Conservation (phyloP, 2,329 filamentous ascomycete species). For the Daldinia sp. region DNA sequence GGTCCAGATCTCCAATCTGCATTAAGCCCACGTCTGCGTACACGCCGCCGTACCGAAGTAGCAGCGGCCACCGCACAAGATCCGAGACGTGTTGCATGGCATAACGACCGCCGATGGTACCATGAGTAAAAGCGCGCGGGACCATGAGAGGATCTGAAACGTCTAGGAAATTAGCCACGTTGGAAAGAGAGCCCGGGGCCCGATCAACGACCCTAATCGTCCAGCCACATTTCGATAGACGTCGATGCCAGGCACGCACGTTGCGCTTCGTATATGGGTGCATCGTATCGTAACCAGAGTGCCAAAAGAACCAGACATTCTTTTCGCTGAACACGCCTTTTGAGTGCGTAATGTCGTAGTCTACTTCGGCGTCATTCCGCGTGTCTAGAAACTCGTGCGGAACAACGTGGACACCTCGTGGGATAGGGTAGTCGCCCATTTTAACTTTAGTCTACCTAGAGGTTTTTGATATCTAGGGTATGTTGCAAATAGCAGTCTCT, state of each 20-base stretch:
- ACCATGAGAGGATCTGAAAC: constrained; percentile 53
- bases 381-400: constrained; percentile 53
- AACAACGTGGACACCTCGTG: constrained; percentile 53
- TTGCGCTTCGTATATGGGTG: constrained; percentile 62
- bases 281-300: constrained; percentile 58
- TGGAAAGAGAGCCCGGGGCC: constrained; percentile 53
- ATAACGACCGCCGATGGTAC: constrained; percentile 58
- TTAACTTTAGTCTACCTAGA: constrained; percentile 8
- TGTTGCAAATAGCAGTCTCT: background rate
- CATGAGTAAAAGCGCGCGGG: constrained; percentile 59
- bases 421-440: constrained; percentile 47
- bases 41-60: constrained; percentile 65
- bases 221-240: constrained; percentile 62
- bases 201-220: constrained; percentile 60
- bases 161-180: constrained; percentile 60
- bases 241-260: constrained; percentile 61
- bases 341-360: constrained; percentile 52
- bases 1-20: constrained; percentile 64
- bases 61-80: constrained; percentile 63
- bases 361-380: constrained; percentile 56
- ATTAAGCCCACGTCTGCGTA: constrained; percentile 66
- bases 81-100: constrained; percentile 64
- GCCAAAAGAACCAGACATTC: constrained; percentile 68
- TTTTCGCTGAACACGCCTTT: constrained; percentile 54
- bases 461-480: too few species aligned